Conservation (phyloP, 345 rosid species). For the Gossypium mustelinum region DNA sequence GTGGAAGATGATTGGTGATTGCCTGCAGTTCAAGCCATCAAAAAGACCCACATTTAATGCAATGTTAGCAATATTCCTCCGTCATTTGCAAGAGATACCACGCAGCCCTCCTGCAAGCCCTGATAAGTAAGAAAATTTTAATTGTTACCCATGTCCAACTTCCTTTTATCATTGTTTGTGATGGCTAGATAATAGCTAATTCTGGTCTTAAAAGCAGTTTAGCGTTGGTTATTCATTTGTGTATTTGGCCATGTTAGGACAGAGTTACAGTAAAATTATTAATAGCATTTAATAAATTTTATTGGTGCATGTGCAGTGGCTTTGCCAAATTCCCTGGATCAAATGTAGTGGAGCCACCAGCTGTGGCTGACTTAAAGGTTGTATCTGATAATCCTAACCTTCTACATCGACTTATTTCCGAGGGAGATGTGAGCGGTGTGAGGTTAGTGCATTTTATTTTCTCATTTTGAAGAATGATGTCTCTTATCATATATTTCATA, state of each 20-base stretch:
- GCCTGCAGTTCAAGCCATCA: slow-evolving; percentile 87
- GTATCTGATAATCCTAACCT: slow-evolving; percentile 51
- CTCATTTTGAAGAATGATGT: slow-evolving; percentile 19
- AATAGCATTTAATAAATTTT: not conserved
- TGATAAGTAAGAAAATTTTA: slow-evolving; percentile 54
- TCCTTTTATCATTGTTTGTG: not conserved
- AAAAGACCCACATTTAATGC: slow-evolving; percentile 87
- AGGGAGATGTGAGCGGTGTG: slow-evolving; percentile 73
- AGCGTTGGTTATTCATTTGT: not conserved
- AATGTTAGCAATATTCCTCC: slow-evolving; percentile 86
- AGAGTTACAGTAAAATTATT: not conserved
- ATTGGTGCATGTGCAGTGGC: slow-evolving; percentile 45
- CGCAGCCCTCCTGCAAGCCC: slow-evolving; percentile 90
- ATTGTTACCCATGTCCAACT: not conserved
- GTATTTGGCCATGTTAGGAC: not conserved
- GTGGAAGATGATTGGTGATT: slow-evolving; percentile 99
- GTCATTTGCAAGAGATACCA: slow-evolving; percentile 89
- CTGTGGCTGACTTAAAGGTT: slow-evolving; percentile 42
- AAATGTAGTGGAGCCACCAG: slow-evolving; percentile 48
- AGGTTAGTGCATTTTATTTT: slow-evolving; percentile 50
- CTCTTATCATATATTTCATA: slow-evolving; percentile 13
- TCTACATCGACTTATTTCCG: slow-evolving; percentile 70
- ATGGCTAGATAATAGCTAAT: not conserved
- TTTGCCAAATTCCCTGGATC: slow-evolving; percentile 44
- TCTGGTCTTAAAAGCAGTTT: not conserved